phyloP scores from a whole-genome alignment of 179 eudicot species.

The Corrigiola litoralis region DNA sequence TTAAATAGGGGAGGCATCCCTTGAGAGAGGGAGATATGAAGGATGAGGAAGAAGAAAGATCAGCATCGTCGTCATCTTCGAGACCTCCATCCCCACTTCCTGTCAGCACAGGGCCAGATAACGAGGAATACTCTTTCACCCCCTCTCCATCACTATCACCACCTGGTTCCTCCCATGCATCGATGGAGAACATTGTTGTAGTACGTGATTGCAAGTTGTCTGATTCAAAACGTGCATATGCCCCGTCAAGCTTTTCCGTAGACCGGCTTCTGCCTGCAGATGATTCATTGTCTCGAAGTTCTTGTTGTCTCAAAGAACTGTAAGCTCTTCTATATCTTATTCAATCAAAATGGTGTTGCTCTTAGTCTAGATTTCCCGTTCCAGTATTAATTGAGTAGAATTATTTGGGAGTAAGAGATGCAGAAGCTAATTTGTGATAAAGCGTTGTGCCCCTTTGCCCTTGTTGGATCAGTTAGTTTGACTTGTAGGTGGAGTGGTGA shows the following conservation, averaged over 20 bases:
- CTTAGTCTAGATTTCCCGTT: not conserved
- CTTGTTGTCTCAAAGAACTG: slow-evolving; percentile 24
- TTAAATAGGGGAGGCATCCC: not conserved
- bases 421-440: not conserved
- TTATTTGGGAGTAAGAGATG: not conserved
- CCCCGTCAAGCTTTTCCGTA: slow-evolving; percentile 19
- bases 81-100: slow-evolving; percentile 20
- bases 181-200: slow-evolving; percentile 10
- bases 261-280: not conserved
- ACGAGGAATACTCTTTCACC: slow-evolving; percentile 23
- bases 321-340: slow-evolving; percentile 1
- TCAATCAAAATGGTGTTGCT: not conserved
- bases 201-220: not conserved
- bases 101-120: slow-evolving; percentile 29
- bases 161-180: slow-evolving; percentile 5
- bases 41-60: slow-evolving; percentile 11
- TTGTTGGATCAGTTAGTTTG: not conserved
- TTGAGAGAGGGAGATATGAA: slow-evolving; percentile 16
- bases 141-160: slow-evolving; percentile 12
- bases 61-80: slow-evolving; percentile 1
- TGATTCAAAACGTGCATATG: not conserved
- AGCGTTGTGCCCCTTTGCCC: not conserved
- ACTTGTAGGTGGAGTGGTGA: slow-evolving; percentile 18
- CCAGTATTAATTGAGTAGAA: not conserved
- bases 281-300: not conserved